Base-by-base conservation (phyloP, 2,329 filamentous ascomycete genomes). In the Pseudogymnoascus sp. region DNA sequence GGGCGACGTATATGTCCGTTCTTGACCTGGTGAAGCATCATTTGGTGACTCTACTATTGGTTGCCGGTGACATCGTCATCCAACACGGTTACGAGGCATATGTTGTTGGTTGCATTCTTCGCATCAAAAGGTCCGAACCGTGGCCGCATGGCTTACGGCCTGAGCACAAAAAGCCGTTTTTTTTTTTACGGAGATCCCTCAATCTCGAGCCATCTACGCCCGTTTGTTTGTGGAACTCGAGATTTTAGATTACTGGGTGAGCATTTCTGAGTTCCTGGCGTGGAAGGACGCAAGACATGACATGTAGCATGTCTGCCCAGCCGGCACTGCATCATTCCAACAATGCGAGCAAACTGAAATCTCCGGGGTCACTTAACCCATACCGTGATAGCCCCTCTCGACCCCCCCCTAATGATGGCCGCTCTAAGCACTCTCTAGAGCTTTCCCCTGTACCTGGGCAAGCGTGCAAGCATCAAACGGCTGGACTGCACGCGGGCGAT, bases 111-210 rank as follows among this genome's bases (percentile, higher is more conserved):
- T 53, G 47, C 47, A 53, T 53, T 53, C 26, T 53, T 53, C 26
- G 15, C 47, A 53, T 53, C 47, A 10, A 53, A 53, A 53, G 47
- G 47, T 53, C 47, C 47, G 47, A 53, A 53, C 47, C 44, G 44
- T n/a, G 47, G 47, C 47, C 26, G 47, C 47, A 53, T 53, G 26
- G 47, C 47, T 53, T 10, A 53, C 23, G 47, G 26, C 47, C 15
- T 31, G 31, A 23, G 6, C 42, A 50, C 1, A 19, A 19, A 8
- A 53, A 53, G 47, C 47, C 47, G 47, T 53, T 53, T n/a, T n/a
- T n/a, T n/a, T n/a, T n/a, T n/a, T 31, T 31, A 19, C 4, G 47
- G 26, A 53, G 47, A 53, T 53, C 44, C 21, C 23, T 50, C 44
- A 50, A 50, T 50, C 23, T 53, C 3, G 26, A 53, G 23, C 23